Conservation (phyloP, 768 basidiomycete genomes). For the Suillus fuscotomentosus region DNA sequence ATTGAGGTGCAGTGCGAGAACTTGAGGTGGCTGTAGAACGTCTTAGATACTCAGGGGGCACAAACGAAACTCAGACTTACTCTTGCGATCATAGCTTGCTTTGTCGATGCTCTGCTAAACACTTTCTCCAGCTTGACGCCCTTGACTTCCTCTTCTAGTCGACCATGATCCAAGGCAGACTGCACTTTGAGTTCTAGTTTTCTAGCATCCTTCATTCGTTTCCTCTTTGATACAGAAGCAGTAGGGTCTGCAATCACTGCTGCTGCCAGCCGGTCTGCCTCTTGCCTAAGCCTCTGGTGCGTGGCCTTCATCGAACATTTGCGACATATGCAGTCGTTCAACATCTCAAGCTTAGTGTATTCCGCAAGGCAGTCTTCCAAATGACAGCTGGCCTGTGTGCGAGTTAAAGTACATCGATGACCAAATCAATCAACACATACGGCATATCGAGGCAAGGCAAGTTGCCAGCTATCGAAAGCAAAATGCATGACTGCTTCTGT, state of each 20-base stretch:
- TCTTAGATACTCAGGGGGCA: conserved; percentile 16
- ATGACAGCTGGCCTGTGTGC: conserved; percentile 54
- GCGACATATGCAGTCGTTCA: conserved; percentile 92
- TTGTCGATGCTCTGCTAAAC: conserved; percentile 71
- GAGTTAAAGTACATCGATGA: conserved; percentile 8
- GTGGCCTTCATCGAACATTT: conserved; percentile 87
- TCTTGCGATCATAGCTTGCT: conserved; percentile 90
- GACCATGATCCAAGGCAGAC: conserved; percentile 64
- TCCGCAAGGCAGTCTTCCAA: conserved; percentile 85
- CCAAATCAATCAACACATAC: conserved; percentile 39
- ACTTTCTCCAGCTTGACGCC: conserved; percentile 81
- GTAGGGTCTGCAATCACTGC: conserved; percentile 33
- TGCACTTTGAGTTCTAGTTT: conserved; percentile 62
- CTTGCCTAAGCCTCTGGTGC: conserved; percentile 56
- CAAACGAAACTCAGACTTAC: conserved; percentile 42
- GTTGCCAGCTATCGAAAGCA: conserved; percentile 81
- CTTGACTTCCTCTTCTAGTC: conserved; percentile 82
- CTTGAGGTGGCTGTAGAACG: conserved; percentile 67
- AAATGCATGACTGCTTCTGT: conserved; percentile 95
- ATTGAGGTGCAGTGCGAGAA: conserved; percentile 88
- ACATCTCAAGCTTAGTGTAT: conserved; percentile 84
- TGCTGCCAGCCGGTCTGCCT: conserved; percentile 55
- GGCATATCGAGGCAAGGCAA: conserved; percentile 64
- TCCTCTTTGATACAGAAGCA: conserved; percentile 71
- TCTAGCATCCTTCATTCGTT: conserved; percentile 67